Base-by-base conservation (phyloP, 176 grass and related monocot genomes). In the Tillandsia leiboldiana region DNA sequence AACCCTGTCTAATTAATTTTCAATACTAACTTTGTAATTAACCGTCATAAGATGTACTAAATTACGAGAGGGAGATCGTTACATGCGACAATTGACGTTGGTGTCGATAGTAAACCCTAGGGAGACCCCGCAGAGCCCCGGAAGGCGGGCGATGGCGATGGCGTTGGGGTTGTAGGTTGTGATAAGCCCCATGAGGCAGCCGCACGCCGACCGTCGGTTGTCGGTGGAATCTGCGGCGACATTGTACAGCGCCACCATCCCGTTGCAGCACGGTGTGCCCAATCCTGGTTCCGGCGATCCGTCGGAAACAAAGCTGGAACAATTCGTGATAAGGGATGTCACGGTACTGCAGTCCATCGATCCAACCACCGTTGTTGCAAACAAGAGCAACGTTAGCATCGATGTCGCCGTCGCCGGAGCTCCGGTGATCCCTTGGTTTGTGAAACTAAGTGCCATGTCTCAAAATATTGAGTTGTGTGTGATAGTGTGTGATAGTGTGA, bases 161-260 rank as follows among this genome's bases (percentile, higher is more conserved):
- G 88, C 84, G 66, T 87, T 84, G 69, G 84, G 73, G 50, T 76
- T 57, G 76, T 75, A 65, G 56, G 62, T 75, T 11, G 77, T 14
- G n/a, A 91, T 73, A 4, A 87, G 82, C 26, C 47, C 67, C 12
- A 57, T 79, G 70, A 84, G 77, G 51, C 88, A 91, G 24, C 71
- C 26, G 70, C 84, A 91, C 48, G 86, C 79, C 47, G 81, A 76
- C 15, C 78, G 75, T 76, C 77, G 79, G 65, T 91, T 91, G 58
- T 91, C 88, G 0, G 69, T 18, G 0, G 84, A 91, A 63, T 91
- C 84, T 12, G 64, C 50, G 0, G 81, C 68, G 17, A 87, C 67
- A 53, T 67, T 77, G 57, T 84, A 87, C 13, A 91, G 63, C 22
- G 42, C 63, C 50, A 58, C 22, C 26, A 91, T 71, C 11, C 84